Evolutionary conservation across 768 basidiomycete species (phyloP), one percentile per base, ranked within the genome.

Genomic region (Jaapia argillacea): DNA sequence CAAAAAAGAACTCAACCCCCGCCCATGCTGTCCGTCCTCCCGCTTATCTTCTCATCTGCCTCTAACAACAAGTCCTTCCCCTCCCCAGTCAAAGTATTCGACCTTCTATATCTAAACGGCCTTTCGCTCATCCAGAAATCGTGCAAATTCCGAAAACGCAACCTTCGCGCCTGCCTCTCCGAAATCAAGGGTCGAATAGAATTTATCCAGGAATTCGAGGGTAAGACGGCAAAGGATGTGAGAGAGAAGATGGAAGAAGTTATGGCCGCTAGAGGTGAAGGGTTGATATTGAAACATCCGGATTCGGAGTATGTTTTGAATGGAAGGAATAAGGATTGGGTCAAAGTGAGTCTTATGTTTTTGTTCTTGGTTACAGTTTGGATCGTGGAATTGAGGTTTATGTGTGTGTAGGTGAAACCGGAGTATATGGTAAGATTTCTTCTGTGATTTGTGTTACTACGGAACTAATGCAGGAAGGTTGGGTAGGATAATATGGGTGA

Each of bases 71-170:
- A n/a, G n/a, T 22, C 13, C 13, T 24, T n/a, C 24, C 16, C 12
- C 13, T 39, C 43, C 27, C n/a, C 48, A 97, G 93, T 96, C 75
- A 98, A 96, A 62, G 76, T 98, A 6, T 98, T 99, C 55, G 96
- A 99, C 60, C 68, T 98, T 18, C 67, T 99, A 1, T 91, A 86
- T 56, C 70, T 96, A 45, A 92, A 93, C 50, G 84, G 82, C n/a
- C 71, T 72, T 56, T 81, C 82, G 3, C 72, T 94, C 2, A 70
- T 91, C 38, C 71, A 81, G 43, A 79, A 73, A 51, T 77, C 85
- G 0, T 72, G 85, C 20, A 68, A 71, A 27, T 80, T 82, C 53
- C 79, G 96, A 25, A 93, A 91, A 60, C 74, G 77, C 42, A 85
- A 91, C 51, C 63, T 96, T 52, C 69, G 69, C 4, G 66, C 72